A percentile compares a stretch with the other conserved stretches of the same genome.
Conservation (phyloP, 345 rosid species). For the Salix exigua region DNA sequence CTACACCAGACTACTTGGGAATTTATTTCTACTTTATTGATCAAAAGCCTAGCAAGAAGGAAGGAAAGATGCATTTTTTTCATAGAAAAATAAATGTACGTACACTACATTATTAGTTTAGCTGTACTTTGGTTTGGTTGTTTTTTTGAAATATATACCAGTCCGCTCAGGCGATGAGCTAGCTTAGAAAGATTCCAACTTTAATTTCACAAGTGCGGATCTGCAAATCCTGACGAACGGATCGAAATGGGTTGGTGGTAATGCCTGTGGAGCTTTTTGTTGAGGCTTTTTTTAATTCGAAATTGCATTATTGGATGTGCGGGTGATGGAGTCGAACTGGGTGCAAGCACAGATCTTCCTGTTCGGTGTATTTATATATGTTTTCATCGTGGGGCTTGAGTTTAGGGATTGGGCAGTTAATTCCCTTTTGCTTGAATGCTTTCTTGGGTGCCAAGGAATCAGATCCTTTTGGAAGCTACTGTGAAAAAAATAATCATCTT, state of each 20-base stretch:
- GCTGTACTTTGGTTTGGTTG: constrained; percentile 8
- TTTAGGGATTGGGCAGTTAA: constrained; percentile 16
- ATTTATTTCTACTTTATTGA: constrained; percentile 7
- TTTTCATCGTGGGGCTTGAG: constrained; percentile 9
- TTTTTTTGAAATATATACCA: neutral
- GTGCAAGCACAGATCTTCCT: neutral
- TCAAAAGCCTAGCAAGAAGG: constrained; percentile 27
- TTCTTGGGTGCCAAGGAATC: constrained; percentile 18
- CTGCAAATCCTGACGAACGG: constrained; percentile 19
- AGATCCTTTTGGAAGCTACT: constrained; percentile 20
- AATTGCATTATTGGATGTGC: constrained; percentile 20
- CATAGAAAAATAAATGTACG: neutral
- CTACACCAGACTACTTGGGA: constrained; percentile 16
- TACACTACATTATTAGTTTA: constrained; percentile 7
- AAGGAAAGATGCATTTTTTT: constrained; percentile 10
- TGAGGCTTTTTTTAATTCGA: neutral
- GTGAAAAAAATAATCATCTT: neutral
- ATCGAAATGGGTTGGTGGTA: constrained; percentile 25
- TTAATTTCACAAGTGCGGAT: neutral
- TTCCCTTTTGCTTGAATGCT: constrained; percentile 9
- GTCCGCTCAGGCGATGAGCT: constrained; percentile 1
- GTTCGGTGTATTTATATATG: neutral
- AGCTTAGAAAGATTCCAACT: neutral
- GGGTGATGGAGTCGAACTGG: neutral
- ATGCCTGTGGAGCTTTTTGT: constrained; percentile 12